A percentile compares a stretch with the other conserved stretches of the same genome.
Conservation (phyloP, 2,329 filamentous ascomycete genomes). For the Geosmithia flava region DNA sequence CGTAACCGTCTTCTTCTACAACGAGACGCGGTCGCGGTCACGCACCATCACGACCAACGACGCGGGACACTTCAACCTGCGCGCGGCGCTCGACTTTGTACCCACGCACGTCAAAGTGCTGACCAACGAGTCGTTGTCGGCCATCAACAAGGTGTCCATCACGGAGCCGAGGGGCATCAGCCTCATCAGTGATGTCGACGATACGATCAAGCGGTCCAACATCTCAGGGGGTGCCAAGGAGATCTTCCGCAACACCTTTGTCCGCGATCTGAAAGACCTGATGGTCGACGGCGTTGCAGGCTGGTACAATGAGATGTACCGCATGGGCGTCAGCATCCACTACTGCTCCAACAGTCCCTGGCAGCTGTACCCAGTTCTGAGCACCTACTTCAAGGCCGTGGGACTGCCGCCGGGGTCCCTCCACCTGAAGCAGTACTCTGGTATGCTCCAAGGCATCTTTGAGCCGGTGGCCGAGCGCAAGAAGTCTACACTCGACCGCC, state of each 20-base stretch:
- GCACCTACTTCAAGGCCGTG: slow-evolving; percentile 70
- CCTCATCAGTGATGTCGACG: slow-evolving; percentile 93
- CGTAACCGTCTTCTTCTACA: slow-evolving; percentile 92
- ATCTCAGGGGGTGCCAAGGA: slow-evolving; percentile 80
- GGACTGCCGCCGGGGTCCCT: slow-evolving; percentile 80
- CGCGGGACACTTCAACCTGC: slow-evolving; percentile 73
- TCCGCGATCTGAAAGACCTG: slow-evolving; percentile 70
- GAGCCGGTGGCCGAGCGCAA: slow-evolving; percentile 95
- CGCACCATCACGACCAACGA: slow-evolving; percentile 77
- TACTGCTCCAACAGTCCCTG: slow-evolving; percentile 99
- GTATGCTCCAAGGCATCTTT: slow-evolving; percentile 96
- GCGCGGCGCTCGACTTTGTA: slow-evolving; percentile 75
- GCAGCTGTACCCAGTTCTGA: slow-evolving; percentile 87
- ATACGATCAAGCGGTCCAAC: slow-evolving; percentile 92
- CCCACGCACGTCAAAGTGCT: slow-evolving; percentile 83
- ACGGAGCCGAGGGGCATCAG: slow-evolving; percentile 74
- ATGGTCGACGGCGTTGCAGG: slow-evolving; percentile 78
- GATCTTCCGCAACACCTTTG: slow-evolving; percentile 93
- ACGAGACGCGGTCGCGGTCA: slow-evolving; percentile 70
- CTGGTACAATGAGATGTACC: slow-evolving; percentile 72
- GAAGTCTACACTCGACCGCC: slow-evolving; percentile 72
- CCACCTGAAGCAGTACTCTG: slow-evolving; percentile 90
- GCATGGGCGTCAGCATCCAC: slow-evolving; percentile 77
- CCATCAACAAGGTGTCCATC: slow-evolving; percentile 64
- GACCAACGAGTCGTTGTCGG: slow-evolving; percentile 74